Conservation (phyloP, 805 yeast species). For the Myxozyma neotropica region DNA sequence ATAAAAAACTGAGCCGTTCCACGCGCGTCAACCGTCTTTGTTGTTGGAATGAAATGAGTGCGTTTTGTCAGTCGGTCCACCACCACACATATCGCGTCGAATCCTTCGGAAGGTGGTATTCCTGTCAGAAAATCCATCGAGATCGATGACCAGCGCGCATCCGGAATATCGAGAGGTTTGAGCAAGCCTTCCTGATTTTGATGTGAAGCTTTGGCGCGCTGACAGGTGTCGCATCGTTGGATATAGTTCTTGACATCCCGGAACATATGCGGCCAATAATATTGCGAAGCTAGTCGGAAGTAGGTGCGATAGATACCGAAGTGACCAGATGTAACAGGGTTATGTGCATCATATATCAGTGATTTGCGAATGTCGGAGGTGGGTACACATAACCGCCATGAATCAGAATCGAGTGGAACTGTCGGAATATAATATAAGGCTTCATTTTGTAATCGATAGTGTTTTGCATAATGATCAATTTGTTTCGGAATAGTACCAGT, state of each 20-base stretch:
- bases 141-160: constrained; percentile 14
- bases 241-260: constrained; percentile 7
- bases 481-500: background rate
- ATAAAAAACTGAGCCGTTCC: constrained; percentile 22
- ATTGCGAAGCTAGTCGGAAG: background rate
- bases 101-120: constrained; percentile 17
- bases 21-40: background rate
- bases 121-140: constrained; percentile 34
- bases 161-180: constrained; percentile 27
- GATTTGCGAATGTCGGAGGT: background rate
- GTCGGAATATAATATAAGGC: background rate
- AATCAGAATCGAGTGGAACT: background rate
- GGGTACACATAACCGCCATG: constrained; percentile 3
- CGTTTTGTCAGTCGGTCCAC: constrained; percentile 34
- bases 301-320: constrained; percentile 9
- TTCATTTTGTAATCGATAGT: background rate
- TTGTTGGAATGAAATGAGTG: constrained; percentile 33
- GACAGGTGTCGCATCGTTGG: constrained; percentile 25
- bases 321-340: constrained; percentile 5
- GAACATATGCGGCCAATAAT: constrained; percentile 22
- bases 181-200: constrained; percentile 14
- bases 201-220: background rate
- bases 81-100: constrained; percentile 30
- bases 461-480: background rate
- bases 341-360: background rate